These are phyloP conservation scores for Metarhizium anisopliae DNA, from an alignment of 2,329 filamentous ascomycete species.

Conservation along the genomic window DNA sequence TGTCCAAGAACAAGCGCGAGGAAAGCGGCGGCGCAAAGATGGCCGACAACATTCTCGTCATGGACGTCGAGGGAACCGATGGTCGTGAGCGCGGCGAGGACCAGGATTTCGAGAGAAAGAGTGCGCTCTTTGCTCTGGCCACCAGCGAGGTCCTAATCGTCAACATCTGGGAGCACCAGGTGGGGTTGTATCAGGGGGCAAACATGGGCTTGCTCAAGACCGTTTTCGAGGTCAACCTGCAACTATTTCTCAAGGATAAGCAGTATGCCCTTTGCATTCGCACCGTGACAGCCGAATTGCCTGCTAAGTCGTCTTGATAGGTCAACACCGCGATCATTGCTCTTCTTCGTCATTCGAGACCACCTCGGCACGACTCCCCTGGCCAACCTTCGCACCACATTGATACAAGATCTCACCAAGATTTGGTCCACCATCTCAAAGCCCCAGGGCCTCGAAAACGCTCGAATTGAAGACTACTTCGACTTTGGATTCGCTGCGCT, in stretches of 20 bases:
- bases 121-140: conserved; percentile 89
- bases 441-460: conserved; percentile 77
- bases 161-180: conserved; percentile 99
- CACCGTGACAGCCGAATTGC: neutral
- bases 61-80: conserved; percentile 98
- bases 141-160: conserved; percentile 97
- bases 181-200: conserved; percentile 93
- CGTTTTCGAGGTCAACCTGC: conserved; percentile 96
- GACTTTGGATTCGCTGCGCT: conserved; percentile 95
- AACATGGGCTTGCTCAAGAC: conserved; percentile 99
- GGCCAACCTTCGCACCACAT: conserved; percentile 78
- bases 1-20: conserved; percentile 87
- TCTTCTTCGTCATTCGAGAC: conserved; percentile 98
- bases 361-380: conserved; percentile 89
- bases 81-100: conserved; percentile 94
- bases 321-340: conserved; percentile 77
- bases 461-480: conserved; percentile 92
- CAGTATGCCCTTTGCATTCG: conserved; percentile 46
- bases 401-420: conserved; percentile 81
- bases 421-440: conserved; percentile 94
- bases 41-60: conserved; percentile 97
- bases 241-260: conserved; percentile 92
- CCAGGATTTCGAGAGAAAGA: conserved; percentile 98
- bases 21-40: conserved; percentile 49
- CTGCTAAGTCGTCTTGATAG: conserved; percentile 29